phyloP scores from a whole-genome alignment of 768 basidiomycete species.

The Cytidiella melzeri region DNA sequence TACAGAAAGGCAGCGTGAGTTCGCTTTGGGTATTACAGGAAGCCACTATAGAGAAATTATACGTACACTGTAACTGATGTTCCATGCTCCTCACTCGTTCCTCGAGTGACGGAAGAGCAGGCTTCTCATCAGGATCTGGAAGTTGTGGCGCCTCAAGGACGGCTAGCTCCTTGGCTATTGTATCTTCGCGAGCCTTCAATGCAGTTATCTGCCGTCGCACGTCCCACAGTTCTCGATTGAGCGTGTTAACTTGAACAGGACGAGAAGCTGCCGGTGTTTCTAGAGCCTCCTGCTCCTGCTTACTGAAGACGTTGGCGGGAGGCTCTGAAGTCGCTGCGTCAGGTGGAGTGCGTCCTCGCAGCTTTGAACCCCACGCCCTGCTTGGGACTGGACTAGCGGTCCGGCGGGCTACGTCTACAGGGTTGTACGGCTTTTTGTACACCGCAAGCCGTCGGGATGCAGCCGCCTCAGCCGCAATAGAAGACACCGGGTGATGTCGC shows the following conservation, averaged over 20 bases:
- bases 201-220: conserved; percentile 23
- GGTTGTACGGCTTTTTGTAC: not conserved
- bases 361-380: too few relatives aligned
- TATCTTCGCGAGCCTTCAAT: conserved; percentile 17
- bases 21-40: not conserved
- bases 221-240: conserved; percentile 23
- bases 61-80: conserved; percentile 8
- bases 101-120: not conserved
- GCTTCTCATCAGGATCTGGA: not conserved
- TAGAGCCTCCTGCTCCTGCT: not conserved
- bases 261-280: not conserved
- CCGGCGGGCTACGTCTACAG: not conserved
- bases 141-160: conserved; percentile 5
- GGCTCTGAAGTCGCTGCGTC: not conserved
- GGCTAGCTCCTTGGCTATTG: conserved; percentile 13
- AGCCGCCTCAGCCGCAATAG: not conserved
- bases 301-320: not conserved
- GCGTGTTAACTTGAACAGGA: not conserved
- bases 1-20: not conserved
- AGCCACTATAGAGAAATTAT: not conserved
- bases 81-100: conserved; percentile 9
- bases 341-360: not conserved
- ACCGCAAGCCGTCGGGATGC: not conserved
- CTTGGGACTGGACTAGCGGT: not conserved
- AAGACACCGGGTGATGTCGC: not conserved